A percentile compares a stretch with the other conserved stretches of the same genome.
phyloP scores from a whole-genome alignment of 345 rosid species.

The Pseudoturritis turrita region DNA sequence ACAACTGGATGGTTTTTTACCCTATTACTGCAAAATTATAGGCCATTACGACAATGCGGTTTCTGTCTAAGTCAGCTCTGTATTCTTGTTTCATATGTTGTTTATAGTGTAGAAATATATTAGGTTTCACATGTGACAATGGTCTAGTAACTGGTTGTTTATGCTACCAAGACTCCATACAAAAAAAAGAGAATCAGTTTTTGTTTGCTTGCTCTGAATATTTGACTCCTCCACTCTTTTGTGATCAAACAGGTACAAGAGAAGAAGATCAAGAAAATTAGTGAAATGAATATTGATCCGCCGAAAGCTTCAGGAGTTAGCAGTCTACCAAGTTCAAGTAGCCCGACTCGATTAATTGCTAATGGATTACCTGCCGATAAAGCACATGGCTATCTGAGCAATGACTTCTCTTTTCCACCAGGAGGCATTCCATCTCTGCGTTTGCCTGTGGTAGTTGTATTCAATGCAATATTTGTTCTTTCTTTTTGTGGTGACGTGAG shows the following conservation, averaged over 20 bases:
- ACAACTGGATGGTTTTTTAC: not conserved
- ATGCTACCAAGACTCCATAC: not conserved
- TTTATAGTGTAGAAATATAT: not conserved
- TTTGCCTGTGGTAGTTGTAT: conserved; percentile 89
- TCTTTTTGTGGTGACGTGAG: not conserved
- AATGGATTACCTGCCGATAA: conserved; percentile 58
- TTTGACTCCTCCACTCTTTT: not conserved
- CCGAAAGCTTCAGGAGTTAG: conserved; percentile 45
- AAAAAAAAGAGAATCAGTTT: not conserved
- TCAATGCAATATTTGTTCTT: conserved; percentile 11
- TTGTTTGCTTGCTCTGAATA: not conserved
- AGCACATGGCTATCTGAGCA: conserved; percentile 29
- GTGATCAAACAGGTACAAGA: conserved; percentile 70
- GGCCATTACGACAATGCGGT: not conserved
- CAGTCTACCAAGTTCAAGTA: conserved; percentile 41
- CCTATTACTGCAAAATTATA: not conserved
- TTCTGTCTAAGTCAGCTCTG: not conserved
- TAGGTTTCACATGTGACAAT: not conserved
- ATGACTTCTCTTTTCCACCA: conserved; percentile 52
- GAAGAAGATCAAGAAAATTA: conserved; percentile 85
- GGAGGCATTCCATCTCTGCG: conserved; percentile 67
- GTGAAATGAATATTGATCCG: conserved; percentile 70
- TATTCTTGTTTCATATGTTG: not conserved
- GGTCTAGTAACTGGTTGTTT: conserved; percentile 1
- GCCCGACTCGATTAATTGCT: conserved; percentile 34